A percentile compares a stretch with the other conserved stretches of the same genome.
These are phyloP conservation scores for Cutaneotrichosporon cutaneum DNA, from an alignment of 1,284 basidiomycete species.

Conservation along the genomic window DNA sequence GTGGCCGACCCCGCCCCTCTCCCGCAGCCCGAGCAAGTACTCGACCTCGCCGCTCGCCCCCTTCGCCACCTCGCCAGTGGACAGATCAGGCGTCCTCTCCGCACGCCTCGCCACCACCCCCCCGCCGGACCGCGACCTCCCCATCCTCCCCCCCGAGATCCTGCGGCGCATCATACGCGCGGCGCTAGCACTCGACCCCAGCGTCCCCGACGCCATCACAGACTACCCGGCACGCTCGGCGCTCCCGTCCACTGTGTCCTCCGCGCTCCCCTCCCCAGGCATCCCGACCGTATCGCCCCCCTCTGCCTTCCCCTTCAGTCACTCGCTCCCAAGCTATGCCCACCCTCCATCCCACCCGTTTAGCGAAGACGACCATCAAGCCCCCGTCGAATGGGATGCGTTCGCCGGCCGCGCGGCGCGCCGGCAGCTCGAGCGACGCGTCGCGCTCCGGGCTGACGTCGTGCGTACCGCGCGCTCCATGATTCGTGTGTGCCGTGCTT, in stretches of 20 bases:
- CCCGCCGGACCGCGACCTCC: constrained; percentile 8
- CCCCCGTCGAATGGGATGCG: constrained; percentile 30
- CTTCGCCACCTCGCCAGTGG: neutral
- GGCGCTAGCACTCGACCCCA: constrained; percentile 28
- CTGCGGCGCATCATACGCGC: constrained; percentile 37
- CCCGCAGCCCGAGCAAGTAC: constrained; percentile 9
- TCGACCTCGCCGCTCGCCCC: constrained; percentile 4
- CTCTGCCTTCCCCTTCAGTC: neutral
- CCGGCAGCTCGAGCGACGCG: constrained; percentile 10
- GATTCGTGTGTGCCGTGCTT: constrained; percentile 66
- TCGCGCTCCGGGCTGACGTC: constrained; percentile 7
- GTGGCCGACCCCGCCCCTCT: constrained; percentile 13
- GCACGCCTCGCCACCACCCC: constrained; percentile 14
- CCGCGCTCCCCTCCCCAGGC: neutral
- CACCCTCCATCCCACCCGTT: neutral
- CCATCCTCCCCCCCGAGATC: constrained; percentile 28
- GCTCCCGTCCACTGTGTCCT: neutral
- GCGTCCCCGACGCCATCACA: constrained; percentile 11
- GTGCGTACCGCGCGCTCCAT: constrained; percentile 44
- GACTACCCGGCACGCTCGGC: constrained; percentile 3
- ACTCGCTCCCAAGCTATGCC: neutral
- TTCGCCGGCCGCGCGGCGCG: constrained; percentile 30
- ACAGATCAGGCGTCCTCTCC: constrained; percentile 13
- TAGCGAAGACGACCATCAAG: neutral
- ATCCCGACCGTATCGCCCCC: neutral